Evolutionary conservation across 208 protist species (phyloP).

Genomic region (Borovskyia barvae): DNA sequence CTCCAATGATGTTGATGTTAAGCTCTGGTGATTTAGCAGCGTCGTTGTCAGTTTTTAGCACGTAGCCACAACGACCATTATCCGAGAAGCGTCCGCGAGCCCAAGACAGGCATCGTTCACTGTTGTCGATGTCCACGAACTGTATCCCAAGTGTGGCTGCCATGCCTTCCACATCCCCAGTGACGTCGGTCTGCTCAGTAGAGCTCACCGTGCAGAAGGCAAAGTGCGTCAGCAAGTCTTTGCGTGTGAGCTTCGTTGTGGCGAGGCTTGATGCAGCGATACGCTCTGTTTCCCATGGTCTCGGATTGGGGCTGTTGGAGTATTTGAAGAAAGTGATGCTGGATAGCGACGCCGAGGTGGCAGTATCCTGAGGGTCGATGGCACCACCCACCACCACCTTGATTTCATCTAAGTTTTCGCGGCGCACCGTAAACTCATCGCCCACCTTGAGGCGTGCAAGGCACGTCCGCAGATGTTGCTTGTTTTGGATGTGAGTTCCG

Average conservation of each 20-base stretch:
- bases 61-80: conserved; percentile 84
- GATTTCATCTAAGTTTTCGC: conserved; percentile 83
- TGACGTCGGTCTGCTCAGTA: conserved; percentile 1
- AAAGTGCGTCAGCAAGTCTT: conserved; percentile 66
- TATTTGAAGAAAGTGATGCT: conserved; percentile 83
- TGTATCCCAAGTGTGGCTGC: conserved; percentile 61
- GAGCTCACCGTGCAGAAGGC: conserved; percentile 52
- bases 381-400: conserved; percentile 82
- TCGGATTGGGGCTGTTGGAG: conserved; percentile 27
- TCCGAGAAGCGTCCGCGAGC: conserved; percentile 72
- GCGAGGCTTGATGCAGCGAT: conserved; percentile 21
- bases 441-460: conserved; percentile 64
- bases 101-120: conserved; percentile 48
- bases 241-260: conserved; percentile 29
- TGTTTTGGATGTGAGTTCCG: conserved; percentile 63
- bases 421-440: conserved; percentile 80
- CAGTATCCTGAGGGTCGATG: conserved; percentile 63
- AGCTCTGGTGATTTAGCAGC: conserved; percentile 39
- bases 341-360: conserved; percentile 53
- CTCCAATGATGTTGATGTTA: conserved; percentile 67
- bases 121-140: conserved; percentile 70
- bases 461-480: conserved; percentile 72
- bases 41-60: conserved; percentile 68
- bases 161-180: conserved; percentile 34
- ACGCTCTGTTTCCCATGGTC: conserved; percentile 66